A percentile compares a stretch with the other conserved stretches of the same genome.
These are phyloP conservation scores for Calycina herbarum DNA, from an alignment of 2,329 filamentous ascomycete species.

Conservation along the genomic window DNA sequence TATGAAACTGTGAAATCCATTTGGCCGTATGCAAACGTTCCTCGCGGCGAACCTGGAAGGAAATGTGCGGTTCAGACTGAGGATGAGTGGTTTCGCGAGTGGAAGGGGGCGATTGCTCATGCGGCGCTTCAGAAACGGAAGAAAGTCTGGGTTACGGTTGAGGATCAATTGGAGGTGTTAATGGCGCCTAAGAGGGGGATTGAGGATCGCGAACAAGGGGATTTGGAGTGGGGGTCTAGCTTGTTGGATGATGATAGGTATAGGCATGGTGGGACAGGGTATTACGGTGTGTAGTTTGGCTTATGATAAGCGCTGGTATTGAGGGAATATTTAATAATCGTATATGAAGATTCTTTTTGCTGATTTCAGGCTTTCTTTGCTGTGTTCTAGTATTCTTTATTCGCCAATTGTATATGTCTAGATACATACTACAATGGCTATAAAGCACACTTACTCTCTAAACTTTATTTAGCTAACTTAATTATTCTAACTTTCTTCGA, in stretches of 20 bases:
- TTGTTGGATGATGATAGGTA: not conserved
- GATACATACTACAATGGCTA: too few relatives aligned
- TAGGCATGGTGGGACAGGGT: not conserved
- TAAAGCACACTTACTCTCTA: too few relatives aligned
- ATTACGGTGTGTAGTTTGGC: not conserved
- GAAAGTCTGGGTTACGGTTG: slow-evolving; percentile 35
- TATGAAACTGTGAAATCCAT: slow-evolving; percentile 57
- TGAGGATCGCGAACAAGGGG: slow-evolving; percentile 9
- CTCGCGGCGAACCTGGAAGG: slow-evolving; percentile 46
- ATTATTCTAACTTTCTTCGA: too few relatives aligned
- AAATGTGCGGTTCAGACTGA: slow-evolving; percentile 54
- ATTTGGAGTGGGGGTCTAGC: slow-evolving; percentile 4
- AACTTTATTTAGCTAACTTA: too few relatives aligned
- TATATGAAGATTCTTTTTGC: too few relatives aligned
- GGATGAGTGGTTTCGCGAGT: slow-evolving; percentile 56
- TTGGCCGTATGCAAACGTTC: slow-evolving; percentile 55
- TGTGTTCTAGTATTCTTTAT: too few relatives aligned
- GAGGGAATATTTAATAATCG: too few relatives aligned
- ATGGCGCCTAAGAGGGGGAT: slow-evolving; percentile 31
- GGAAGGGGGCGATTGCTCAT: slow-evolving; percentile 47
- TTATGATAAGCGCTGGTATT: not conserved
- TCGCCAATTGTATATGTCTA: too few relatives aligned
- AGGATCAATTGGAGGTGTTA: slow-evolving; percentile 35
- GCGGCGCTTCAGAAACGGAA: slow-evolving; percentile 35
- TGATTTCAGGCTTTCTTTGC: too few relatives aligned